phyloP scores from a whole-genome alignment of 1,284 basidiomycete genomes.

The Pseudozyma sp. region DNA sequence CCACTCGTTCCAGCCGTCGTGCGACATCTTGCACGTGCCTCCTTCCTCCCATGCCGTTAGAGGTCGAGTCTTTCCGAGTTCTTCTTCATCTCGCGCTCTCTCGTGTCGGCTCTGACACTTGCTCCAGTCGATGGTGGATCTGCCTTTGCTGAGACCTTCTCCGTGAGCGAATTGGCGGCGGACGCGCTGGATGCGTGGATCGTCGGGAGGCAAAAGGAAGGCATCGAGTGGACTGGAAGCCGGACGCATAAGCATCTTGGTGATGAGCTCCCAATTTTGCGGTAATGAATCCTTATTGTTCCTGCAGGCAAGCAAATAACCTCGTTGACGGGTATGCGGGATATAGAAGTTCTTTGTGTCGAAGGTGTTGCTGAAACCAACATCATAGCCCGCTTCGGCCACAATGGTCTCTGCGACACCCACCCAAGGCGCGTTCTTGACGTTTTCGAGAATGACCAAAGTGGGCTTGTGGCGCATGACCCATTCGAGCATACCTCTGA shows the following conservation, averaged over 20 bases:
- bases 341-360: constrained; percentile 96
- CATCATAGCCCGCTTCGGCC: constrained; percentile 81
- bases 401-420: constrained; percentile 80
- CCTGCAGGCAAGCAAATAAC: constrained; percentile 53
- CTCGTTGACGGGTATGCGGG: constrained; percentile 78
- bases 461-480: constrained; percentile 87
- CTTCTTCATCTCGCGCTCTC: constrained; percentile 84
- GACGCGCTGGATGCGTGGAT: constrained; percentile 88
- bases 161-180: constrained; percentile 73
- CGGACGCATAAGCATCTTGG: constrained; percentile 80
- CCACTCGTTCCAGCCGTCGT: constrained; percentile 96
- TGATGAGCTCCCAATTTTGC: constrained; percentile 78
- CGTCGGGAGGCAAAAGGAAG: constrained; percentile 89
- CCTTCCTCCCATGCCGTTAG: constrained; percentile 94
- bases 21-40: constrained; percentile 86
- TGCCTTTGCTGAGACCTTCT: constrained; percentile 54
- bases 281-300: constrained; percentile 55
- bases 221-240: constrained; percentile 90
- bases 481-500: constrained; percentile 85
- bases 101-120: constrained; percentile 93
- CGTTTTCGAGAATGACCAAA: constrained; percentile 92
- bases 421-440: constrained; percentile 89
- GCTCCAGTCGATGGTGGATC: constrained; percentile 79
- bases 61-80: constrained; percentile 83
- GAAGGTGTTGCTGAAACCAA: constrained; percentile 74